phyloP scores from a whole-genome alignment of 2,329 filamentous ascomycete species.

The Phyllosticta citribraziliensis region DNA sequence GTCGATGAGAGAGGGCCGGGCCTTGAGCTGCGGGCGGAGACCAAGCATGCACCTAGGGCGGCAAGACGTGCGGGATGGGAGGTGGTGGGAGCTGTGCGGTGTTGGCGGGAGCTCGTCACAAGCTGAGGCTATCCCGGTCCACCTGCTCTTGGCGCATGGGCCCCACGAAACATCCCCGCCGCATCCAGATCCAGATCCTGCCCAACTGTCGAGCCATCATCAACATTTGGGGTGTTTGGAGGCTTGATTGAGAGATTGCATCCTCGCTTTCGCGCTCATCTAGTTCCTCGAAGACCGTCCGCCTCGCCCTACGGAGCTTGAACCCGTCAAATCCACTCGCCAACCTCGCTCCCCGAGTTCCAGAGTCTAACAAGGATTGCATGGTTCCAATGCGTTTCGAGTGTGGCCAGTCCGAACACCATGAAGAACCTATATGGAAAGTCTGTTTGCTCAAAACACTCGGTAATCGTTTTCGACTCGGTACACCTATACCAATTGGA shows the following conservation, averaged over 20 bases:
- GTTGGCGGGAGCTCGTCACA: constrained; percentile 6
- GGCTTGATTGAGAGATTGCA: too few relatives aligned
- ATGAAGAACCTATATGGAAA: too few relatives aligned
- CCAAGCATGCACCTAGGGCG: constrained; percentile 41
- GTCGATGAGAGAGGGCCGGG: constrained; percentile 53
- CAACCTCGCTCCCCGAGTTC: neutral
- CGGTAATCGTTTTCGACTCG: too few relatives aligned
- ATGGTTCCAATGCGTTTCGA: neutral
- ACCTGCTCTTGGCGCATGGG: constrained; percentile 5
- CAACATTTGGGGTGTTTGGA: neutral
- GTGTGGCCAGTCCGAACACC: too few relatives aligned
- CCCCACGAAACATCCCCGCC: constrained; percentile 3
- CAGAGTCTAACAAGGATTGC: neutral
- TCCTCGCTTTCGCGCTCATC: too few relatives aligned
- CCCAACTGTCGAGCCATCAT: neutral
- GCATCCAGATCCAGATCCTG: neutral
- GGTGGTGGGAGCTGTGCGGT: constrained; percentile 1
- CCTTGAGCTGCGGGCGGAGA: constrained; percentile 47
- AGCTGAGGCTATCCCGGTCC: constrained; percentile 7
- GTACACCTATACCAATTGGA: too few relatives aligned
- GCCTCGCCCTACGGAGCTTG: neutral
- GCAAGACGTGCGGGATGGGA: neutral
- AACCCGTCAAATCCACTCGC: neutral
- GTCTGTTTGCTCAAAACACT: too few relatives aligned
- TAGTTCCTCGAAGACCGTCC: too few relatives aligned